Evolutionary conservation across 805 yeast genomes (phyloP), one percentile per base, ranked within the genome.

Genomic region (Barnettozyma siamensis): DNA sequence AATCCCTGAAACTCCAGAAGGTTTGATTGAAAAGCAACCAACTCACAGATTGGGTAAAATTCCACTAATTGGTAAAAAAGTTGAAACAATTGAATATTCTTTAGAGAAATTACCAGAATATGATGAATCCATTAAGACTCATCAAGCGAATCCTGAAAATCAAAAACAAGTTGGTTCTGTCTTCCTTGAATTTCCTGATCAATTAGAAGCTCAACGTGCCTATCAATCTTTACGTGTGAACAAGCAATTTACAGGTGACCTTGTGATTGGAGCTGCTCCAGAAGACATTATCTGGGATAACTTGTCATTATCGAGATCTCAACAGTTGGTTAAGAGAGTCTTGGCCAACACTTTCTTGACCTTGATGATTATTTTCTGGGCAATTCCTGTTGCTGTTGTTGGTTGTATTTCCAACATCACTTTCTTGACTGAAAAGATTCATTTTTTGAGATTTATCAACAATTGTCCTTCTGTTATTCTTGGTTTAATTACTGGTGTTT

Each of bases 331-430:
- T 18, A 82, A 79, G 66, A 72, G 69, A 43, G 42, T 74, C 19
- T 65, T 73, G 40, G 91, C 95, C 2, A 70, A 69, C 41, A 69
- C 85, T 13, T 66, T 88, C 37, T 69, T 84, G 55, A 77, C 84
- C 20, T 54, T 76, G 44, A 67, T 82, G 63, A 78, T 91, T 46
- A 76, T 91, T 36, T 88, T 88, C 65, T 91, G 98, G 98, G 81
- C 95, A 33, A 80, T 91, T 53, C 99, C 99, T 9, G 97, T 91
- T 31, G 95, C 97, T n/a, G 88, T 88, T 55, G 96, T 91, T 38
- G 98, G 98, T 76, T 75, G 79, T 53, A 82, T 93, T 49, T 91
- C 98, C 19, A 93, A 91, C 64, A 75, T 91, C 51, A 78, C 82
- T 49, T 81, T 73, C 56, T 70, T 88, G 58, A 86, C 84, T 30